Conservation (phyloP, 306 rosid species). For the Corylus heterophylla region DNA sequence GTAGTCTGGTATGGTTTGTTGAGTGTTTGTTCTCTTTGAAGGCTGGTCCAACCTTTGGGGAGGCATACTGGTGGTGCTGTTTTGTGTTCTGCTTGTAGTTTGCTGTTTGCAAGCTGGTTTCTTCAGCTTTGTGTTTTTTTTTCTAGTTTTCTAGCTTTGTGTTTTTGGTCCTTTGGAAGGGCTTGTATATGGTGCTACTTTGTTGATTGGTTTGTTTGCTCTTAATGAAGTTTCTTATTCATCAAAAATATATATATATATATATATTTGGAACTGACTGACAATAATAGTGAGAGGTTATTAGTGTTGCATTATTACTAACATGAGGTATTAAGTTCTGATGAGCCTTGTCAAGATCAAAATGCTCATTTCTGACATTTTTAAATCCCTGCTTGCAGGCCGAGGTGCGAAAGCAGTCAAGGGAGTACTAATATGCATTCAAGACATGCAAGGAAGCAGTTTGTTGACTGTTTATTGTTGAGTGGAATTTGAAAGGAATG, state of each 20-base stretch:
- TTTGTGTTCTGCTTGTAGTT: too few relatives aligned
- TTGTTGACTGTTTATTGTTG: not conserved
- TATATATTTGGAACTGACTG: not conserved
- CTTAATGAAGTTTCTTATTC: too few relatives aligned
- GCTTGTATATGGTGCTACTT: too few relatives aligned
- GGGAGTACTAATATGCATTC: constrained; percentile 51
- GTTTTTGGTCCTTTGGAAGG: too few relatives aligned
- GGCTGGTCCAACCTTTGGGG: too few relatives aligned
- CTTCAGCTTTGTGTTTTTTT: too few relatives aligned
- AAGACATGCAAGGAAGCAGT: constrained; percentile 15
- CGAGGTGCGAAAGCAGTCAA: constrained; percentile 61
- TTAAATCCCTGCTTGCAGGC: constrained; percentile 48
- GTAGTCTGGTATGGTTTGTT: too few relatives aligned
- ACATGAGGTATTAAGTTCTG: not conserved
- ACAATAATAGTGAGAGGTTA: not conserved
- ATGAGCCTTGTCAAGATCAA: not conserved
- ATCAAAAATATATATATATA: not conserved
- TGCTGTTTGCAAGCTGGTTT: too few relatives aligned
- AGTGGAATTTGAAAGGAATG: constrained; percentile 9
- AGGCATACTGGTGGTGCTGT: too few relatives aligned
- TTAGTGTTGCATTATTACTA: not conserved
- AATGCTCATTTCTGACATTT: not conserved
- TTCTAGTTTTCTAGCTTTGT: too few relatives aligned
- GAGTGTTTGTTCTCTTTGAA: too few relatives aligned
- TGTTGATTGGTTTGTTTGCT: too few relatives aligned